Evolutionary conservation across 1,284 basidiomycete genomes (phyloP).

Genomic region (Ceratobasidium sp.): DNA sequence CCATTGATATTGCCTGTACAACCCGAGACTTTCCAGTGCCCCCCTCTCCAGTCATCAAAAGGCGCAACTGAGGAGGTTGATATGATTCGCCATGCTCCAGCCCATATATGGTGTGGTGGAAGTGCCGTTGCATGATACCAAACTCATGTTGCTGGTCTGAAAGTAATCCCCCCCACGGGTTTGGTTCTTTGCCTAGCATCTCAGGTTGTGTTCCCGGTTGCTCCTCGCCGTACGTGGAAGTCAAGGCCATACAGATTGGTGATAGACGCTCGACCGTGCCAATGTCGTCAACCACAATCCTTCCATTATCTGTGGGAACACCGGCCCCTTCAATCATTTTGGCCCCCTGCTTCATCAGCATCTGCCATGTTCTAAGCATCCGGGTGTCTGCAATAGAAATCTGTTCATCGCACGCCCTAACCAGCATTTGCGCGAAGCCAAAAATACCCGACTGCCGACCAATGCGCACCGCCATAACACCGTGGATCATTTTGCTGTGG

Average conservation of each 20-base stretch:
- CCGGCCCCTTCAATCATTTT: not conserved
- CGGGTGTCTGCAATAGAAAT: not conserved
- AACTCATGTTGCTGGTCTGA: conserved; percentile 36
- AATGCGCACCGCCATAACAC: not conserved
- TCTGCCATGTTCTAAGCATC: not conserved
- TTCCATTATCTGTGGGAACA: not conserved
- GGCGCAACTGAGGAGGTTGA: conserved; percentile 52
- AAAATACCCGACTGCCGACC: not conserved
- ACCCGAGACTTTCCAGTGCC: conserved; percentile 61
- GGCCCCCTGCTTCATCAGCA: not conserved
- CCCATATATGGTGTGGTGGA: not conserved
- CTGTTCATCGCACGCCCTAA: not conserved
- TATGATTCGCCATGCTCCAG: not conserved
- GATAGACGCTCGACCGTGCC: not conserved
- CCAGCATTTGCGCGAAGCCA: not conserved
- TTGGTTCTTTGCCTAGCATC: not conserved
- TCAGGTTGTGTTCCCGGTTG: not conserved
- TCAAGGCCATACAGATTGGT: not conserved
- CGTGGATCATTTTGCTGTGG: not conserved
- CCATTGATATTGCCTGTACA: conserved; percentile 57
- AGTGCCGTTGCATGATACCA: conserved; percentile 27
- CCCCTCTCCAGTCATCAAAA: conserved; percentile 59
- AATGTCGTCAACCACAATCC: not conserved
- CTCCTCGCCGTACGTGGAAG: not conserved
- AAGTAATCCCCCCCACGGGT: not conserved